Conservation (phyloP, 768 basidiomycete species). For the Russula virescens region DNA sequence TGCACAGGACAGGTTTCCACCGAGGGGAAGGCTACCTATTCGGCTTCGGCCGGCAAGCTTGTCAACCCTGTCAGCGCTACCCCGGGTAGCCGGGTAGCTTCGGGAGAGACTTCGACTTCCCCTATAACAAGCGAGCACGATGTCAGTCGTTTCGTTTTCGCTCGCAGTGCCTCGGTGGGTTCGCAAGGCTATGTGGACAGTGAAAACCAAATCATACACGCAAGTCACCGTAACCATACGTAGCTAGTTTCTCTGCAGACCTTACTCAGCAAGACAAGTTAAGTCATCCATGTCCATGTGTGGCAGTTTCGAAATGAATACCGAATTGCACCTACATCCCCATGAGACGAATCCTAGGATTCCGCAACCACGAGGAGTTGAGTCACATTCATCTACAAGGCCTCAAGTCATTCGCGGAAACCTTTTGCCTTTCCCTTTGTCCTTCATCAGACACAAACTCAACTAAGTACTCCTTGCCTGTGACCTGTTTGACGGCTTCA, state of each 20-base stretch:
- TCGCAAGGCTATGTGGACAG: not conserved
- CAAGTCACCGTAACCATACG: not conserved
- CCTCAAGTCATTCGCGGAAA: not conserved
- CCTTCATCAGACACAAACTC: slow-evolving; percentile 11
- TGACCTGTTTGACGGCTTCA: slow-evolving; percentile 4
- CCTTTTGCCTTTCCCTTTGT: not conserved
- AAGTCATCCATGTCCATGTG: not conserved
- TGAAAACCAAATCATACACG: not conserved
- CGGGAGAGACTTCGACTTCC: too few relatives aligned
- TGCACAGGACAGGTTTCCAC: too few relatives aligned
- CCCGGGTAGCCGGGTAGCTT: too few relatives aligned
- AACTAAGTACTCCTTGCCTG: not conserved
- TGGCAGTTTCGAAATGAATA: not conserved
- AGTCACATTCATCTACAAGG: not conserved
- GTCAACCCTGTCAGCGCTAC: too few relatives aligned
- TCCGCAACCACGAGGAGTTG: too few relatives aligned
- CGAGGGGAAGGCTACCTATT: too few relatives aligned
- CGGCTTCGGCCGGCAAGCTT: too few relatives aligned
- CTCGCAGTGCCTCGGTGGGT: not conserved
- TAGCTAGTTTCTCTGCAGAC: not conserved
- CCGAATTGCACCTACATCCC: too few relatives aligned
- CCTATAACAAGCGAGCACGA: too few relatives aligned
- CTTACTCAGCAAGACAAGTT: not conserved
- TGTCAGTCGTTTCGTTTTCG: too few relatives aligned
- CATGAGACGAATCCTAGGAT: too few relatives aligned